These are phyloP conservation scores for Pythium dissimile DNA, from an alignment of 352 stramenopile species.

Conservation along the genomic window DNA sequence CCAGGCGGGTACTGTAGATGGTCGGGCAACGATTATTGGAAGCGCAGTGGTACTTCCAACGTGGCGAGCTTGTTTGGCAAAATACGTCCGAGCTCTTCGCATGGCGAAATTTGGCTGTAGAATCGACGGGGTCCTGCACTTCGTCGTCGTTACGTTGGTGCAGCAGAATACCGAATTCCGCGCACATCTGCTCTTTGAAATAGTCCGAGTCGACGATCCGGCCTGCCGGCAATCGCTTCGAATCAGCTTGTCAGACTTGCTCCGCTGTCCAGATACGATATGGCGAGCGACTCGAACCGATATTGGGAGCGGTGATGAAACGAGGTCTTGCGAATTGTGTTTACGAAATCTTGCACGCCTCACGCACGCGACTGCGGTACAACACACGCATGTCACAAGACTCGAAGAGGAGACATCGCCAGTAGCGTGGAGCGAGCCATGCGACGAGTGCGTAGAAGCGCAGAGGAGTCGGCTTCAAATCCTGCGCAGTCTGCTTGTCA, in stretches of 20 bases:
- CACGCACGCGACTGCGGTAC: too few species aligned
- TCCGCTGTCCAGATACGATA: slow-evolving; percentile 30
- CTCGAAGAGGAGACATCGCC: too few species aligned
- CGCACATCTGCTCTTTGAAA: slow-evolving; percentile 42
- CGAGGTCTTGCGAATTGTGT: background rate
- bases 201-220: slow-evolving; percentile 20
- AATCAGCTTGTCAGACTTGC: slow-evolving; percentile 41
- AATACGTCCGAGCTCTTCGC: slow-evolving; percentile 45
- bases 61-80: slow-evolving; percentile 36
- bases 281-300: background rate
- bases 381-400: too few species aligned
- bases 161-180: slow-evolving; percentile 64
- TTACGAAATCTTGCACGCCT: too few species aligned
- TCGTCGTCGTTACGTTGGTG: slow-evolving; percentile 40
- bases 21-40: background rate
- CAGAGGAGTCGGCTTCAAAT: slow-evolving; percentile 8
- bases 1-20: background rate
- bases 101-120: slow-evolving; percentile 41
- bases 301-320: background rate
- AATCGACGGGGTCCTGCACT: slow-evolving; percentile 31
- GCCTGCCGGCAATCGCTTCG: slow-evolving; percentile 28
- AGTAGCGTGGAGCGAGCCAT: background rate
- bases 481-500: background rate
- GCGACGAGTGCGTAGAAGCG: background rate
- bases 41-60: slow-evolving; percentile 17